Conservation (phyloP, 371 early-diverging fungal genomes). For the Nematocida sp. region DNA sequence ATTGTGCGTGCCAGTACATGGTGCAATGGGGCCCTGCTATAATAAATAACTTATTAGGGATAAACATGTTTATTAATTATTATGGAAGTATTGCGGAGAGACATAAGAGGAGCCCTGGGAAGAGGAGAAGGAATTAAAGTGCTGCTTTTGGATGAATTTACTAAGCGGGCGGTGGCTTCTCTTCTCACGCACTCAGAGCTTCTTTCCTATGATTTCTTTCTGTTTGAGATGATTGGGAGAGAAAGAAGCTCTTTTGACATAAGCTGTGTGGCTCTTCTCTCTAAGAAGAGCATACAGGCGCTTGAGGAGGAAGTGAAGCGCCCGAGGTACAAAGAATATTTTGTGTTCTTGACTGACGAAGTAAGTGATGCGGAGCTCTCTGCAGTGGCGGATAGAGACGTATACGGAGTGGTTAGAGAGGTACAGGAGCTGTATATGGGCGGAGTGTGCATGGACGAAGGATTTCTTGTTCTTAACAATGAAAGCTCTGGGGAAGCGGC, state of each 20-base stretch:
- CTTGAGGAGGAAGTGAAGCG: conserved; percentile 60
- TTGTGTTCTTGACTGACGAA: conserved; percentile 61
- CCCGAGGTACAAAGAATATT: conserved; percentile 64
- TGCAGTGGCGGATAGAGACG: conserved; percentile 62
- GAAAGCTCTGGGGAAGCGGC: not conserved
- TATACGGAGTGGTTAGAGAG: conserved; percentile 59
- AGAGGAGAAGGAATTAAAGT: conserved; percentile 61
- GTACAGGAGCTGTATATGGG: conserved; percentile 65
- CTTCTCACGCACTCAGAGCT: conserved; percentile 62
- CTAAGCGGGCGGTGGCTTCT: conserved; percentile 60
- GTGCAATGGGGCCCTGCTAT: no score
- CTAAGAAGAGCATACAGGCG: conserved; percentile 43
- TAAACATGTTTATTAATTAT: not conserved
- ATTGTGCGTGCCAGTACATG: no score
- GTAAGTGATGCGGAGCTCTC: conserved; percentile 57
- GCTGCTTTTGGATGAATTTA: conserved; percentile 62
- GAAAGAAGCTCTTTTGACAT: conserved; percentile 56
- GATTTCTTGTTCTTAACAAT: not conserved
- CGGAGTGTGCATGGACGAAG: conserved; percentile 51
- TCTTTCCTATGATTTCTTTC: conserved; percentile 63
- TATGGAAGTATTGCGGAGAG: conserved; percentile 38
- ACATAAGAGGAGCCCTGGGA: conserved; percentile 46
- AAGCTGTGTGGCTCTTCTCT: conserved; percentile 60
- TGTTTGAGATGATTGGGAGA: conserved; percentile 63
- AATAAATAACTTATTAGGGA: not conserved